Evolutionary conservation across 352 stramenopile species (phyloP), one percentile per base, ranked within the genome.

Genomic region (Albugo laibachii): DNA sequence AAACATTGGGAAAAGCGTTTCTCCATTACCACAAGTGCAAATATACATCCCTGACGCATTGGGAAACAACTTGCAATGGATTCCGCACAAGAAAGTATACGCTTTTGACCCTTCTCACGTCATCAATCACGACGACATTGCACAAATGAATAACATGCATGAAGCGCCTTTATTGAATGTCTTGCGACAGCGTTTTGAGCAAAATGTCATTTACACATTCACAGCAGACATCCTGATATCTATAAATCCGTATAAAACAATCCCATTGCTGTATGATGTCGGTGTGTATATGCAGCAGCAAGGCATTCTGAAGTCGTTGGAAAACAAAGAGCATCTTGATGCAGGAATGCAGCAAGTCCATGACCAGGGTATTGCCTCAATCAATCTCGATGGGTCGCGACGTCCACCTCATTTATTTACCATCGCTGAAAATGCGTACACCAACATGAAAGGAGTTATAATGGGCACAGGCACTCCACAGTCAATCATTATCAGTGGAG

Each of bases 401-500:
- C 24, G 24, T 31, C 67, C 65, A 11, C 77, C 77, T 5, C 77
- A 89, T 46, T 61, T 87, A 40, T 89, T 87, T 36, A 83, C 69
- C 13, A 84, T 89, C 41, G 76, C 79, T 0, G 75, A 80, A 48
- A 79, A 76, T 49, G 75, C 78, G 19, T 89, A 88, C 42, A 56
- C 53, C 2, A 64, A 69, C 13, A 78, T 84, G 68, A 80, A 83
- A 39, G 70, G 70, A 1, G 57, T 67, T 10, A 47, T 78, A 2
- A 54, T 68, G 11, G 72, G 72, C 0, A 61, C 56, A 1, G 69
- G 71, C 1, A 63, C 59, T 8, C 73, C 92, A 35, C 89, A 97
- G 56, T 95, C 78, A 0, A 96, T 97, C 57, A 68, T 97, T 21
- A 85, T 96, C n/a, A 94, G 78, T 16, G 88, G 88, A 20, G 88